A percentile compares a stretch with the other conserved stretches of the same genome.
These are phyloP conservation scores for Rhododendron williamsianum DNA, from an alignment of 148 eudicot genomes.

Conservation along the genomic window DNA sequence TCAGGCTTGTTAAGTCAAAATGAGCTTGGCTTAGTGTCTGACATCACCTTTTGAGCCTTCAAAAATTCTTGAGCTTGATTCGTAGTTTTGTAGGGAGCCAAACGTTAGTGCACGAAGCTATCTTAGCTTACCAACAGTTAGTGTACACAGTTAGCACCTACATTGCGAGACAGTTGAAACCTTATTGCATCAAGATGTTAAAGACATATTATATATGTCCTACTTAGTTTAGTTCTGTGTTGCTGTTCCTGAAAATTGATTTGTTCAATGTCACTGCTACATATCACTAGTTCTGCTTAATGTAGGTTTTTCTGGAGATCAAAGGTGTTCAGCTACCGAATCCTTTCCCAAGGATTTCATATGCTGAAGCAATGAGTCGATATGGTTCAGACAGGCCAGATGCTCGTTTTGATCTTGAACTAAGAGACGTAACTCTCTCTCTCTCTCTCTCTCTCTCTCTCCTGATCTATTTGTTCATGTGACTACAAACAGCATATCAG, in stretches of 20 bases:
- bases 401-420: conserved; percentile 85
- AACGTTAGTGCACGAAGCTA: neutral
- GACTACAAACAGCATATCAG: neutral
- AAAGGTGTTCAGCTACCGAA: conserved; percentile 81
- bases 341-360: conserved; percentile 93
- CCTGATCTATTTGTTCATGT: neutral
- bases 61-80: neutral
- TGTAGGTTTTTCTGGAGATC: conserved; percentile 89
- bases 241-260: neutral
- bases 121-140: neutral
- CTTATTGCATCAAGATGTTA: neutral
- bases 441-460: neutral
- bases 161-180: neutral
- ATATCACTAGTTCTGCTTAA: conserved; percentile 8
- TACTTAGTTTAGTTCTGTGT: neutral
- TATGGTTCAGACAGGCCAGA: conserved; percentile 98
- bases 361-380: conserved; percentile 86
- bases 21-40: neutral
- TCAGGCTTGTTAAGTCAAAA: neutral
- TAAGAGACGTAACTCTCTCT: conserved; percentile 59
- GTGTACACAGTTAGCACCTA: neutral
- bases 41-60: neutral
- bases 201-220: neutral
- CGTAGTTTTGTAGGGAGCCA: neutral
- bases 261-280: neutral